Conservation (phyloP, 306 rosid species). For the Carpinus fangiana region DNA sequence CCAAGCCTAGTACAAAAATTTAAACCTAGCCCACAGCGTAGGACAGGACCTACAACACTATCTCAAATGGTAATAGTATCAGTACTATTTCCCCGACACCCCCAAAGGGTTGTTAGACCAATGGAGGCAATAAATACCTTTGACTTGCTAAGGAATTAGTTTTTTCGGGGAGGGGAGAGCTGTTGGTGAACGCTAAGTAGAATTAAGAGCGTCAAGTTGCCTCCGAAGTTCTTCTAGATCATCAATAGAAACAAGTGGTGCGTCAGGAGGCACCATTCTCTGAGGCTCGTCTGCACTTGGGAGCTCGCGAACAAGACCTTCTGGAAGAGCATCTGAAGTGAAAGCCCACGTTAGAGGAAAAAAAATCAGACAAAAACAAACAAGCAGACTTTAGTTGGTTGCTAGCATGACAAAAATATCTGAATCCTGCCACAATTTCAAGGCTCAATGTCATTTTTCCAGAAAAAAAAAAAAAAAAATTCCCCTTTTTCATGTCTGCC, state of each 20-base stretch:
- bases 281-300: constrained; percentile 72
- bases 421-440: background rate
- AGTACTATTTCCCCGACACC: background rate
- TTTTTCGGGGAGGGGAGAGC: background rate
- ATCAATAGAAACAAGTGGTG: constrained; percentile 43
- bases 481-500: background rate
- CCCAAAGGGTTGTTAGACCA: background rate
- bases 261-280: constrained; percentile 28
- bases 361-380: background rate
- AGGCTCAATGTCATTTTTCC: background rate
- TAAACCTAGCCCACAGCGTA: too few relatives aligned
- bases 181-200: constrained; percentile 33
- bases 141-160: background rate
- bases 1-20: too few relatives aligned
- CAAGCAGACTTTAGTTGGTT: background rate
- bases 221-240: constrained; percentile 79
- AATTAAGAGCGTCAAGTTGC: constrained; percentile 89
- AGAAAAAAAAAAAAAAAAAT: too few relatives aligned
- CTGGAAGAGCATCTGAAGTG: constrained; percentile 71
- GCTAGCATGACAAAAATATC: background rate
- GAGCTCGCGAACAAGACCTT: constrained; percentile 89
- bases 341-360: constrained; percentile 7
- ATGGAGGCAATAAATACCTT: background rate
- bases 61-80: background rate
- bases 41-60: background rate